A percentile compares a stretch with the other conserved stretches of the same genome.
phyloP scores from a whole-genome alignment of 257 asterid genomes.

The Solanum arcanum region DNA sequence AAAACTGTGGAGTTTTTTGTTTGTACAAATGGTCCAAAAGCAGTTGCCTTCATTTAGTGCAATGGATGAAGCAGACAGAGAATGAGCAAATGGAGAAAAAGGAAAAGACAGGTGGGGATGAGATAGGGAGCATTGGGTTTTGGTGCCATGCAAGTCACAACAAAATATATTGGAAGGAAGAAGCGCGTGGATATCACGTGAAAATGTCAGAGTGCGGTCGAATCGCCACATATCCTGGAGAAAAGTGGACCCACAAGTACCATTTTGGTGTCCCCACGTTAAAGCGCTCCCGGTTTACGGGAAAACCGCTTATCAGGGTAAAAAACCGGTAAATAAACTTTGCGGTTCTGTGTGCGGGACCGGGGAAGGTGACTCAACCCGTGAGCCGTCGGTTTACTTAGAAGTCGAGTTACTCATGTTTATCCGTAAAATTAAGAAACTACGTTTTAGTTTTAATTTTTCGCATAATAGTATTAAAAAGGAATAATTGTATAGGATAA shows the following conservation, averaged over 20 bases:
- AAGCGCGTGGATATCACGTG: slow-evolving; percentile 49
- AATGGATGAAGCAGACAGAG: background rate
- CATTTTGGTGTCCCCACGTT: slow-evolving; percentile 8
- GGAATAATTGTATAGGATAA: too few relatives aligned
- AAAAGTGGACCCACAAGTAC: slow-evolving; percentile 1
- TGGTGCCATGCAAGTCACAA: slow-evolving; percentile 16
- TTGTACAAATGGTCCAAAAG: background rate
- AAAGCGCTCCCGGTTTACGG: slow-evolving; percentile 59
- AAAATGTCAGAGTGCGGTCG: slow-evolving; percentile 59
- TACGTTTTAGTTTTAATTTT: too few relatives aligned
- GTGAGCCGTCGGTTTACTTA: slow-evolving; percentile 7
- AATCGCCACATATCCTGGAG: slow-evolving; percentile 68
- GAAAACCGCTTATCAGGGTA: slow-evolving; percentile 1
- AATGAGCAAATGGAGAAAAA: background rate
- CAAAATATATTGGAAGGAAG: background rate
- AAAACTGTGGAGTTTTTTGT: background rate
- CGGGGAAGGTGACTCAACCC: background rate
- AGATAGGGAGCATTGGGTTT: background rate
- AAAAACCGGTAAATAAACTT: slow-evolving; percentile 26
- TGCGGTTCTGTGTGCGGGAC: slow-evolving; percentile 48
- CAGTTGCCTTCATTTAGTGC: background rate
- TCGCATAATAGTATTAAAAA: too few relatives aligned
- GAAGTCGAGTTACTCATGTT: slow-evolving; percentile 3
- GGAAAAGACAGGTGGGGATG: slow-evolving; percentile 7
- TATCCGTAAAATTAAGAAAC: slow-evolving; percentile 18